Conservation (phyloP, 768 basidiomycete genomes). For the Amanita rubescens region DNA sequence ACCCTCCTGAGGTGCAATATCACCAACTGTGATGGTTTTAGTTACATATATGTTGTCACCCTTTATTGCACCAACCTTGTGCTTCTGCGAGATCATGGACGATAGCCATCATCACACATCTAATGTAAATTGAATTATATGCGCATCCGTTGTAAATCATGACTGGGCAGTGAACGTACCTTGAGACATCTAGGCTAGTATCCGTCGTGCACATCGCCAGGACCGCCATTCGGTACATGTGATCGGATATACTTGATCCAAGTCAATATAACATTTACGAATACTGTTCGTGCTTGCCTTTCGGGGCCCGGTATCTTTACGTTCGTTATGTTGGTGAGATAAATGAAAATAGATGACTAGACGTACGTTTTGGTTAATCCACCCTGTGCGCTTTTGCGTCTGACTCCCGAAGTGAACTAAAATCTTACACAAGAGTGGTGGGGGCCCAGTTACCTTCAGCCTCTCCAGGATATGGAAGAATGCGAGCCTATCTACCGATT, state of each 20-base stretch:
- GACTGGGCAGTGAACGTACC: slow-evolving; percentile 34
- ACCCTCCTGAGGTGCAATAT: slow-evolving; percentile 87
- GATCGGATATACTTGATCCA: slow-evolving; percentile 78
- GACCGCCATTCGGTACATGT: slow-evolving; percentile 97
- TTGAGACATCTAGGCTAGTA: slow-evolving; percentile 58
- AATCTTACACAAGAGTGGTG: neutral
- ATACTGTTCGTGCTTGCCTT: slow-evolving; percentile 43
- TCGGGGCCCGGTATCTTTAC: slow-evolving; percentile 73
- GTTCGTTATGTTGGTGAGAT: slow-evolving; percentile 1
- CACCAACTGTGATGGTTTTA: slow-evolving; percentile 56
- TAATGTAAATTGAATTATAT: slow-evolving; percentile 15
- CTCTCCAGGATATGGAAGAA: slow-evolving; percentile 88
- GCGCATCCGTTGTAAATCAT: neutral
- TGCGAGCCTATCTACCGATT: slow-evolving; percentile 63
- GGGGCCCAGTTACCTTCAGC: slow-evolving; percentile 65
- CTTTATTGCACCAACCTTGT: slow-evolving; percentile 43
- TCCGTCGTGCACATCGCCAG: slow-evolving; percentile 85
- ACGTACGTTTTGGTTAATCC: slow-evolving; percentile 76
- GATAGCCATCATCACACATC: slow-evolving; percentile 83
- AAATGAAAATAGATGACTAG: neutral
- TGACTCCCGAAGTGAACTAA: slow-evolving; percentile 21
- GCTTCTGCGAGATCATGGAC: slow-evolving; percentile 98
- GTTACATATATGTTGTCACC: neutral
- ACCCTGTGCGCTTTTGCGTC: slow-evolving; percentile 95
- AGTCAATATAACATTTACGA: neutral